Conservation (phyloP, 768 basidiomycete species). For the Suillus alpinus region DNA sequence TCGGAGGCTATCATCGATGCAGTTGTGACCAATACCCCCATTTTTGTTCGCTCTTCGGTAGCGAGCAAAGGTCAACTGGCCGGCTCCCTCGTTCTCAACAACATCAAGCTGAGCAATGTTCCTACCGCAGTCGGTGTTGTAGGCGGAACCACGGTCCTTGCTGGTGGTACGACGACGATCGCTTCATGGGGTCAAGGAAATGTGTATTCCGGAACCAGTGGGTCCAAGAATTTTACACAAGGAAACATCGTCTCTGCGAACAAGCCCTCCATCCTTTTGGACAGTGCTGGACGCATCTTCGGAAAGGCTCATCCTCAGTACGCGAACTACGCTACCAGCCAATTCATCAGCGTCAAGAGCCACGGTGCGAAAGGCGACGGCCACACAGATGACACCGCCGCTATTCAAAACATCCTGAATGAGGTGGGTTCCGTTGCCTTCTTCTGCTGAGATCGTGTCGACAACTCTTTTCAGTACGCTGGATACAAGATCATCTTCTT, state of each 20-base stretch:
- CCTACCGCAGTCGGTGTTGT: conserved; percentile 39
- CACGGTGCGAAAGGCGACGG: conserved; percentile 77
- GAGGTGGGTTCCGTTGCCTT: conserved; percentile 35
- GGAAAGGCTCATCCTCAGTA: conserved; percentile 70
- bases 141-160: conserved; percentile 34
- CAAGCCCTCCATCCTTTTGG: conserved; percentile 60
- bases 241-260: conserved; percentile 43
- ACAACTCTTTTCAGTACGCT: conserved; percentile 47
- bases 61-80: conserved; percentile 31
- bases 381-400: conserved; percentile 69
- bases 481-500: conserved; percentile 82
- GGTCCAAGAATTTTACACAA: conserved; percentile 46
- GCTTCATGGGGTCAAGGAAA: conserved; percentile 78
- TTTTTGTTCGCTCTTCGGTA: conserved; percentile 41
- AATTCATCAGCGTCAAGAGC: conserved; percentile 71
- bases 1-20: conserved; percentile 48
- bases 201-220: conserved; percentile 53
- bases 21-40: conserved; percentile 40
- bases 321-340: conserved; percentile 51
- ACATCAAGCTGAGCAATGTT: conserved; percentile 36
- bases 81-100: conserved; percentile 38
- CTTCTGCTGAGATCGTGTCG: neutral
- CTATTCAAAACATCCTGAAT: conserved; percentile 57
- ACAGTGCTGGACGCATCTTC: conserved; percentile 58
- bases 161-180: conserved; percentile 31